Evolutionary conservation across 225 moss, liverwort and hornwort species (phyloP), one percentile per base, ranked within the genome.

Genomic region (Bryoerythrophyllum caledonicum): DNA sequence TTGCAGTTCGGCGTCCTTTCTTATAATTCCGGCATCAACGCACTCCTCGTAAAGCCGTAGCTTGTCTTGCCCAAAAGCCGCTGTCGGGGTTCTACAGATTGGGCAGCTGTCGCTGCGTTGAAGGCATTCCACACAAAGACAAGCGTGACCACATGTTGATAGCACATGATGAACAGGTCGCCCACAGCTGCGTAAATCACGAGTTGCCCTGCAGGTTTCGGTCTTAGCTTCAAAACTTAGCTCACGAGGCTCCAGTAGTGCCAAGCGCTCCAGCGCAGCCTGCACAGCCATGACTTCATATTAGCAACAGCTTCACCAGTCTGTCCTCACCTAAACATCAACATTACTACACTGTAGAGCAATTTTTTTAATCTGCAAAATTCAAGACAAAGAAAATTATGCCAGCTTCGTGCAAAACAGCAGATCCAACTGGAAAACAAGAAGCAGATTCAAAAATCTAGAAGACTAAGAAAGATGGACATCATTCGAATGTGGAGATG

Each of bases 141-240:
- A 99, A 14, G 97, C 89, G 82, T 99, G 97, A 7, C 95, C 97
- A 76, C 97, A 99, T 70, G 93, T 77, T 65, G 88, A 83, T 19
- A 99, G 75, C 7, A 93, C 67, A 75, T 90, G 89, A 73, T 90
- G 88, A 77, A 95, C 97, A 38, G 74, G 65, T 73, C 90, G 82
- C 30, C 97, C 94, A 81, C 97, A 99, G 82, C 93, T 99, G 66
- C 90, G 90, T 52, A 99, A 90, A 90, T 95, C 95, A 62, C 89
- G 86, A 38, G 94, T 89, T 38, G 94, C 97, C 68, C 91, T 91
- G 74, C 97, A 99, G 65, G 80, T 85, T 81, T 95, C 97, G 62
- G 86, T 81, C 82, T 99, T 99, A 21, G 97, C 97, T 90, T 99
- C 97, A 58, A 82, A 85, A 64, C 91, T 90, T 19, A 97, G 82